Evolutionary conservation across 768 basidiomycete genomes (phyloP).

Genomic region (Galerina sulciceps): DNA sequence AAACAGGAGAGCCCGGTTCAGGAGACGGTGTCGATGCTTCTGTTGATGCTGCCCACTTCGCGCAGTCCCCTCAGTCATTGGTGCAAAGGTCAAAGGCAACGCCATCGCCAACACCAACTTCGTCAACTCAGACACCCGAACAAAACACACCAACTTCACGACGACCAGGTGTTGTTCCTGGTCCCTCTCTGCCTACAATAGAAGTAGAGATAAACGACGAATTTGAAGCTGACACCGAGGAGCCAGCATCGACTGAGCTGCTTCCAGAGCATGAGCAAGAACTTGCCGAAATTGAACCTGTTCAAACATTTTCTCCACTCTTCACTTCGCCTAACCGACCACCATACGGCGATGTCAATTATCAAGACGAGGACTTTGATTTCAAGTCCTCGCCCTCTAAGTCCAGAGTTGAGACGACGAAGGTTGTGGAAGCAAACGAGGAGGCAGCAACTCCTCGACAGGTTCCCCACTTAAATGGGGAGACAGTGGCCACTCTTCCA

Average conservation of each 20-base stretch:
- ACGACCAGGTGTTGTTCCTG: background rate
- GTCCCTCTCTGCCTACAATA: background rate
- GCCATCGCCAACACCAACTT: background rate
- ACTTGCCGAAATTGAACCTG: background rate
- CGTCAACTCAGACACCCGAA: background rate
- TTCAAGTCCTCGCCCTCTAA: background rate
- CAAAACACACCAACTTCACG: background rate
- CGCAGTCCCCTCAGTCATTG: too few species aligned
- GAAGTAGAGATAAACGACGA: background rate
- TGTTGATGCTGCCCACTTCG: background rate
- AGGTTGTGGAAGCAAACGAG: conserved; percentile 1
- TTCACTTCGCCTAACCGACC: conserved; percentile 5
- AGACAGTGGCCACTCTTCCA: background rate
- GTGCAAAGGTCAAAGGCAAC: background rate
- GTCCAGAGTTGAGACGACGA: background rate
- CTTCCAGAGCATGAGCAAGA: background rate
- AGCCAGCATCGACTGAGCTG: background rate
- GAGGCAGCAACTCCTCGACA: background rate
- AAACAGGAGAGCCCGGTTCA: too few species aligned
- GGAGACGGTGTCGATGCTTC: background rate
- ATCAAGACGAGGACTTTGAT: background rate
- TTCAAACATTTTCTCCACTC: background rate
- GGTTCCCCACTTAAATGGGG: background rate
- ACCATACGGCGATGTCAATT: background rate
- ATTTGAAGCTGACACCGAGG: too few species aligned